Conservation (phyloP, 2,329 filamentous ascomycete genomes). For the Aaosphaeria pasadenensis region DNA sequence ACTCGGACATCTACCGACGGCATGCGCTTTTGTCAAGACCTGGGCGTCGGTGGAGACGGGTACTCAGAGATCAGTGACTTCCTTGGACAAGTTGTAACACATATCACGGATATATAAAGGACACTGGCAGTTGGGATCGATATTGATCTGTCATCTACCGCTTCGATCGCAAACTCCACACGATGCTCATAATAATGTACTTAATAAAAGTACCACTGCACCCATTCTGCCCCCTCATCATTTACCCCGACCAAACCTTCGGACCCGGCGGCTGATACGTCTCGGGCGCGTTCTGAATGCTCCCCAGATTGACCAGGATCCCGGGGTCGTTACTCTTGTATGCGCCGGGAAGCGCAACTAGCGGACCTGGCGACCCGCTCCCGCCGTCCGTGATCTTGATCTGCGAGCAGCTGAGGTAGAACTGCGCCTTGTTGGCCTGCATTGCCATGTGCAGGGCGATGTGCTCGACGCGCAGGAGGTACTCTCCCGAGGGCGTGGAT, state of each 20-base stretch:
- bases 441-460: conserved; percentile 37
- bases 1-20: no score
- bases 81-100: no score
- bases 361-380: conserved; percentile 33
- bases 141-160: no score
- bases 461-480: conserved; percentile 37
- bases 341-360: conserved; percentile 20
- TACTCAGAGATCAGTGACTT: no score
- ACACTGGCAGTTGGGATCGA: no score
- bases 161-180: no score
- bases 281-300: conserved; percentile 11
- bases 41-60: no score
- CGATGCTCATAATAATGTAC: no score
- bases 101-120: no score
- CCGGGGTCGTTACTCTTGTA: conserved; percentile 24
- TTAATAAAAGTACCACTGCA: no score
- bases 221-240: neutral
- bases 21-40: no score
- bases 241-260: conserved; percentile 19
- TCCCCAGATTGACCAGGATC: conserved; percentile 21
- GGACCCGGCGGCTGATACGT: conserved; percentile 22
- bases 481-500: conserved; percentile 37
- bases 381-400: conserved; percentile 43
- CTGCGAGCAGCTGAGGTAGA: conserved; percentile 42
- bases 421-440: conserved; percentile 32